A percentile compares a stretch with the other conserved stretches of the same genome.
phyloP scores from a whole-genome alignment of 768 basidiomycete species.

The Russula brevipes region DNA sequence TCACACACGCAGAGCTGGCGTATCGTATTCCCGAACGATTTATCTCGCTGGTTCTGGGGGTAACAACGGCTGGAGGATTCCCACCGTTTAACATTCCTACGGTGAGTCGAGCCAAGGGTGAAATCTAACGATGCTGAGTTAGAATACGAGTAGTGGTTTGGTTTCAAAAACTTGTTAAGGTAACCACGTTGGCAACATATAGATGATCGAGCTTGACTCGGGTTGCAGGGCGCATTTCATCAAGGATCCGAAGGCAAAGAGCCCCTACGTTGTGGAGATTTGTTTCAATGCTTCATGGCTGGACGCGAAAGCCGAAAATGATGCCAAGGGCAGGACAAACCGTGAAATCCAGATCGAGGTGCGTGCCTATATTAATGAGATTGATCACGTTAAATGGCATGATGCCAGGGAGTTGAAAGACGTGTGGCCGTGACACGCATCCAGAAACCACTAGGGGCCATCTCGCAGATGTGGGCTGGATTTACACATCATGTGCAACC shows the following conservation, averaged over 20 bases:
- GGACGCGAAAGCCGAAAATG: slow-evolving; percentile 43
- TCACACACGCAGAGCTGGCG: slow-evolving; percentile 51
- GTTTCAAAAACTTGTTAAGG: slow-evolving; percentile 18
- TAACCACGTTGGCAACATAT: neutral
- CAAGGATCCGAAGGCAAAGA: too few relatives aligned
- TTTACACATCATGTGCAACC: slow-evolving; percentile 54
- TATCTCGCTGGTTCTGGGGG: slow-evolving; percentile 56
- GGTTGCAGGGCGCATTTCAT: slow-evolving; percentile 33
- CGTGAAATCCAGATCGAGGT: slow-evolving; percentile 55
- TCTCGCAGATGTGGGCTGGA: slow-evolving; percentile 70
- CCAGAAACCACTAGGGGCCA: slow-evolving; percentile 54
- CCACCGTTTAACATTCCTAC: slow-evolving; percentile 59
- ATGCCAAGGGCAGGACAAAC: slow-evolving; percentile 58
- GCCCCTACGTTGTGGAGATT: too few relatives aligned
- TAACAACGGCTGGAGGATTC: slow-evolving; percentile 63
- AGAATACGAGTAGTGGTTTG: slow-evolving; percentile 23
- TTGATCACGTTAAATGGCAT: neutral
- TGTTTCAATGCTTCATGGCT: too few relatives aligned
- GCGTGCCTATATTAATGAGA: slow-evolving; percentile 12
- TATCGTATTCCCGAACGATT: slow-evolving; percentile 61
- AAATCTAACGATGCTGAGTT: neutral
- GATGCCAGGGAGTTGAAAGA: slow-evolving; percentile 39
- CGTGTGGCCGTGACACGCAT: slow-evolving; percentile 50
- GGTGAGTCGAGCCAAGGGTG: slow-evolving; percentile 36
- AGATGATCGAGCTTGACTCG: slow-evolving; percentile 20